Percentiles rank a stretch among this genome's conserved stretches.
Evolutionary conservation across 2,329 filamentous ascomycete species (phyloP).

Genomic region (Aspergillus arachidicola): DNA sequence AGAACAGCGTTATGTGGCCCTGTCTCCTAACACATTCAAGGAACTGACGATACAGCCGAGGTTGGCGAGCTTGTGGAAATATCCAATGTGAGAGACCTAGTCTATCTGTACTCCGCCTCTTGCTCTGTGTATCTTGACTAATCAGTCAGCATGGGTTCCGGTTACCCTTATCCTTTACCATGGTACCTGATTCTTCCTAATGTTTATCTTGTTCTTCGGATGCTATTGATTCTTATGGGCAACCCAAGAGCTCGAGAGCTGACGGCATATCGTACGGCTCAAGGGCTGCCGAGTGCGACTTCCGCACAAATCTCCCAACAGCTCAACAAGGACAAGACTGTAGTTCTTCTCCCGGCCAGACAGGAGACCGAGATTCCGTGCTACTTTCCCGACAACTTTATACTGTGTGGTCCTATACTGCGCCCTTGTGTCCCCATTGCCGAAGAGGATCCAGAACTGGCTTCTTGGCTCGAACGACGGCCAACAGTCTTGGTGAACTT

Average conservation of each 20-base stretch:
- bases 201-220: slow-evolving; percentile 37
- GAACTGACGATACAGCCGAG: slow-evolving; percentile 42
- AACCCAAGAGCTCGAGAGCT: slow-evolving; percentile 24
- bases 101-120: background rate
- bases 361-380: slow-evolving; percentile 40
- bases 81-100: slow-evolving; percentile 17
- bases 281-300: slow-evolving; percentile 23
- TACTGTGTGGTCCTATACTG: slow-evolving; percentile 49
- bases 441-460: slow-evolving; percentile 41
- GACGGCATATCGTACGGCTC: slow-evolving; percentile 25
- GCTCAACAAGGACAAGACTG: slow-evolving; percentile 2
- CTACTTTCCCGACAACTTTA: slow-evolving; percentile 36
- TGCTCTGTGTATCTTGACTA: background rate
- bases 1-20: slow-evolving; percentile 34
- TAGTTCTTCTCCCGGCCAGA: slow-evolving; percentile 24
- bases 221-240: slow-evolving; percentile 22
- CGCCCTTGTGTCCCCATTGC: slow-evolving; percentile 30
- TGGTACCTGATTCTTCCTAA: slow-evolving; percentile 44
- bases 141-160: slow-evolving; percentile 41
- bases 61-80: slow-evolving; percentile 30
- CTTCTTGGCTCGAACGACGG: slow-evolving; percentile 41
- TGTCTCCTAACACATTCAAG: slow-evolving; percentile 49
- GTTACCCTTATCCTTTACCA: slow-evolving; percentile 47
- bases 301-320: slow-evolving; percentile 11
- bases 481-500: slow-evolving; percentile 51